Base-by-base conservation (phyloP, 139 green algal species). In the Astrephomene gubernaculifera region DNA sequence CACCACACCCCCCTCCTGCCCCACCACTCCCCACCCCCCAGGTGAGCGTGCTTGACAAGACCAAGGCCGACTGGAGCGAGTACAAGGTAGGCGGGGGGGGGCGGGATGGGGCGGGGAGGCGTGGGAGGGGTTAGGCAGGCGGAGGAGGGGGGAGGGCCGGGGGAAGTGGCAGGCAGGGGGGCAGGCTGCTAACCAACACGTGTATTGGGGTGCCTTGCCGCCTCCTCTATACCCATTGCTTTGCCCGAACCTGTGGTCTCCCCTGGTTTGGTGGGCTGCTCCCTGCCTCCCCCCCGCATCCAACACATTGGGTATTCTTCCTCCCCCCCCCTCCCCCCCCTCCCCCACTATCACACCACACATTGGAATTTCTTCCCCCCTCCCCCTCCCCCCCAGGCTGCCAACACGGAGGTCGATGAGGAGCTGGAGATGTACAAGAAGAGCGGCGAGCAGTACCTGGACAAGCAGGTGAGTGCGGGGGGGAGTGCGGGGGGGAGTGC, bases 41-140 rank as follows among this genome's bases (percentile, higher is more conserved):
- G 90, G 91, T 97, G 17, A 96, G 89, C 41, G 92, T 98, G 57
- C 82, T 98, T 57, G 96, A 98, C 91, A 98, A 98, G 94, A 94
- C 81, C 25, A 95, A 94, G 39, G 85, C 92, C 45, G 96, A 98
- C 88, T 98, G 96, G 96, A 86, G 92, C 73, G 79, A 91, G 54
- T 92, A 92, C 86, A 98, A 98, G 76, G 76, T 78, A 43, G 43
- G 70, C 17, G 33, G 5, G 67, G 33, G 4, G 67, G 70, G 70
- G 29, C 29, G 39, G n/a, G 2, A 7, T 8, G 41, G 70, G 70
- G 39, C 27, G 10, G 43, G 44, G 49, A 57, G 84, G 4, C 27
- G 72, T 5, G 33, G 52, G 71, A 52, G 17, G 3, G 71, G 43
- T 44, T 24, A 25, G 41, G 29, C 24, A 29, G 44, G 44, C n/a